phyloP scores from a whole-genome alignment of 768 basidiomycete genomes.

The Mycena leptocephala region DNA sequence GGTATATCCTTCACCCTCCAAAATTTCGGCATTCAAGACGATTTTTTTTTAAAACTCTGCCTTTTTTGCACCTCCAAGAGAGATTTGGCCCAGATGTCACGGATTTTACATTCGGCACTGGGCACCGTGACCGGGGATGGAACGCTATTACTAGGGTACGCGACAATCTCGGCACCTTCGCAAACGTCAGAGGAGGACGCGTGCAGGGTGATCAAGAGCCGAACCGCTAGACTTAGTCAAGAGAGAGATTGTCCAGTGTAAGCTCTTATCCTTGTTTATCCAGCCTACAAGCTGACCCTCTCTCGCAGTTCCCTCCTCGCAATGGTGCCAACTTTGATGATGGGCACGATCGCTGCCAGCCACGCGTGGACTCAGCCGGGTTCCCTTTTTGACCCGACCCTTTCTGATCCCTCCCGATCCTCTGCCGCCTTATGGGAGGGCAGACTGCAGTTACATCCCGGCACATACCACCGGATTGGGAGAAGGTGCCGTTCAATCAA shows the following conservation, averaged over 20 bases:
- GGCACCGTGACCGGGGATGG: no score
- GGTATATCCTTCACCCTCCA: no score
- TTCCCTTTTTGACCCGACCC: slow-evolving; percentile 82
- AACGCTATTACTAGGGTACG: slow-evolving; percentile 87
- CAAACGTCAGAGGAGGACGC: slow-evolving; percentile 89
- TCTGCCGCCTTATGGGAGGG: slow-evolving; percentile 90
- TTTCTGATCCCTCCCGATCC: slow-evolving; percentile 84
- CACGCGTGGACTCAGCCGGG: slow-evolving; percentile 78
- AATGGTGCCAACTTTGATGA: slow-evolving; percentile 84
- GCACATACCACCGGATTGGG: slow-evolving; percentile 40
- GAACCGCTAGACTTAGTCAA: slow-evolving; percentile 69
- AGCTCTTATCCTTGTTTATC: slow-evolving; percentile 28
- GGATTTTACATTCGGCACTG: no score
- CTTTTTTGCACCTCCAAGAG: no score
- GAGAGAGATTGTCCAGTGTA: slow-evolving; percentile 66
- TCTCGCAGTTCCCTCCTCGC: slow-evolving; percentile 68
- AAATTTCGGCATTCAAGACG: no score
- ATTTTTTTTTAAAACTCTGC: no score
- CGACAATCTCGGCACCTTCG: slow-evolving; percentile 90
- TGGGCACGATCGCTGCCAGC: slow-evolving; percentile 83
- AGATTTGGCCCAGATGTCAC: no score
- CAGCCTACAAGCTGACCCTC: not conserved
- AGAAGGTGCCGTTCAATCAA: not conserved
- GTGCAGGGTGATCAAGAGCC: slow-evolving; percentile 87
- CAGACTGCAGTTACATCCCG: slow-evolving; percentile 90